Percentiles rank a stretch among this genome's conserved stretches.
Evolutionary conservation across 129 eudicot species (phyloP).

Genomic region (Apium graveolens): DNA sequence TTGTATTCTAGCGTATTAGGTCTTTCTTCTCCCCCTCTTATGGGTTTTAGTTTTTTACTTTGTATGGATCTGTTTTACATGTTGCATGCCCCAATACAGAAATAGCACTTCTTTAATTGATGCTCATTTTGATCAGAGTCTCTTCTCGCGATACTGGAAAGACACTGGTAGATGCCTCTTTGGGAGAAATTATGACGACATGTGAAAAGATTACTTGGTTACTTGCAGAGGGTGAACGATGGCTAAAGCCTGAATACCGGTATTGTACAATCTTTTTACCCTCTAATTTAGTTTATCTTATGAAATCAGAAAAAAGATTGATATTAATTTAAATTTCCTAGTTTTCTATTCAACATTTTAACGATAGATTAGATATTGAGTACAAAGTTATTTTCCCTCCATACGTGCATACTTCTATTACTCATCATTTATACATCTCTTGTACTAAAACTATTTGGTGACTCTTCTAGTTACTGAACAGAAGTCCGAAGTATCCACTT

Average conservation of each 20-base stretch:
- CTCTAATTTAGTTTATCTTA: not conserved
- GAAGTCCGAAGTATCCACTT: not conserved
- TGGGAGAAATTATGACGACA: conserved; percentile 99
- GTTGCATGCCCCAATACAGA: not conserved
- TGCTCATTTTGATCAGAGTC: conserved; percentile 33
- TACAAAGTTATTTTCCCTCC: not conserved
- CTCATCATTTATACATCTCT: not conserved
- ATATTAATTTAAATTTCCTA: not conserved
- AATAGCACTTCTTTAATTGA: conserved; percentile 14
- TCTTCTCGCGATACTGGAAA: conserved; percentile 99
- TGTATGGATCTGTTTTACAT: not conserved
- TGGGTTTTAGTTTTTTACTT: not conserved
- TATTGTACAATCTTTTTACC: conserved; percentile 15
- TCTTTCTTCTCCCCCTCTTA: not conserved
- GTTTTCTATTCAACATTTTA: not conserved
- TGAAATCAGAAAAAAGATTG: not conserved
- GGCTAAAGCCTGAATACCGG: conserved; percentile 95
- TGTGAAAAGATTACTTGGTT: conserved; percentile 97
- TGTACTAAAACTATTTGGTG: not conserved
- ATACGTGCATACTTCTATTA: not conserved
- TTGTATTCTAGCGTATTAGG: not conserved
- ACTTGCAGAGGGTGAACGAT: conserved; percentile 91
- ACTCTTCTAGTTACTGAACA: not conserved
- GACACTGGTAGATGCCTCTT: conserved; percentile 95
- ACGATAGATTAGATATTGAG: not conserved